Percentiles rank a stretch among this genome's conserved stretches.
phyloP scores from a whole-genome alignment of 2,329 filamentous ascomycete genomes.

The Pyricularia grisea region DNA sequence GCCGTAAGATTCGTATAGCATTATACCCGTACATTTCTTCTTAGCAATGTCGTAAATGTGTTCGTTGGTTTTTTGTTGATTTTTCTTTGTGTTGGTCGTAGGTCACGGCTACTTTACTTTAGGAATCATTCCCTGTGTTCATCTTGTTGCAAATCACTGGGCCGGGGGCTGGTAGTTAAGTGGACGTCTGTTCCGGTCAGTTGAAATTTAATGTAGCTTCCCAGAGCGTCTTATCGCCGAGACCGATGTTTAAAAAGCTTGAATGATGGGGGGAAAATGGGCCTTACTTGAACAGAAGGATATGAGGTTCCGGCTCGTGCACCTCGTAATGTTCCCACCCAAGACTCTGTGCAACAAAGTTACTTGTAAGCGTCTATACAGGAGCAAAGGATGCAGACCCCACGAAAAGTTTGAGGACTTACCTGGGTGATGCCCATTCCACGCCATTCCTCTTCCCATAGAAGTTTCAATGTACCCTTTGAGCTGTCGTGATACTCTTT shows the following conservation, averaged over 20 bases:
- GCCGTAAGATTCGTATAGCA: conserved; percentile 7
- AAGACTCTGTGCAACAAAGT: conserved; percentile 58
- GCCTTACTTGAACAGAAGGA: conserved; percentile 93
- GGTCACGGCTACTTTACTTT: neutral
- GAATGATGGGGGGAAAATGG: neutral
- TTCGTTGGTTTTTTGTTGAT: neutral
- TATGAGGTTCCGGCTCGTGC: conserved; percentile 96
- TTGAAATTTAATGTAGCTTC: neutral
- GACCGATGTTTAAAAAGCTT: neutral
- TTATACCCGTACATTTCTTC: conserved; percentile 8
- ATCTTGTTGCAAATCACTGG: conserved; percentile 27
- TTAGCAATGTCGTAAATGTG: conserved; percentile 3
- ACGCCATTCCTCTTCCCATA: conserved; percentile 99
- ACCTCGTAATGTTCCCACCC: conserved; percentile 99
- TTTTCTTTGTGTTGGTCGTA: neutral
- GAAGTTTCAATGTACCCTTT: conserved; percentile 86
- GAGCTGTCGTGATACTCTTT: conserved; percentile 55
- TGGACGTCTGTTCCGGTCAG: conserved; percentile 50
- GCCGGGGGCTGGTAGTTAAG: conserved; percentile 72
- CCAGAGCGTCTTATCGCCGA: neutral
- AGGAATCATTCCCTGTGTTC: neutral
- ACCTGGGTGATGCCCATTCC: conserved; percentile 96
- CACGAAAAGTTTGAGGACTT: conserved; percentile 15
- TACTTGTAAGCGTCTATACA: neutral
- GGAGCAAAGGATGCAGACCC: neutral